Conservation (phyloP, 192 early-diverging fungal species). For the Coemansia sp. region DNA sequence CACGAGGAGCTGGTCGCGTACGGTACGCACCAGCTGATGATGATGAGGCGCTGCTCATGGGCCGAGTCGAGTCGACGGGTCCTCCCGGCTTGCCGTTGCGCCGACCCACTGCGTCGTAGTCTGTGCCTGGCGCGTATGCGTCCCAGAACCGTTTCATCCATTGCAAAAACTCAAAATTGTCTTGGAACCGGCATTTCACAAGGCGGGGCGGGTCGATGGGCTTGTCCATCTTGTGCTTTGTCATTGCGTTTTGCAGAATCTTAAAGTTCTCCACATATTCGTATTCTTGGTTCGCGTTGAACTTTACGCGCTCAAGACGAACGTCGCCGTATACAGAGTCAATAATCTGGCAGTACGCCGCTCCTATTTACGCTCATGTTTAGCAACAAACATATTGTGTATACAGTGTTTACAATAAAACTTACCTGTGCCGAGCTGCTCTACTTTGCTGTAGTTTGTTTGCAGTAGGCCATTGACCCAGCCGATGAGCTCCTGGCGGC, state of each 20-base stretch:
- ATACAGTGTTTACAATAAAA: neutral
- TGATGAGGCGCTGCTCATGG: constrained; percentile 49
- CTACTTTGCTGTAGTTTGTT: constrained; percentile 88
- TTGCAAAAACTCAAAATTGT: constrained; percentile 98
- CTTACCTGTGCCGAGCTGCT: constrained; percentile 90
- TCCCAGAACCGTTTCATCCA: constrained; percentile 96
- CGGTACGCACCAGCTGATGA: constrained; percentile 42
- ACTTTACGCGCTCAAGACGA: constrained; percentile 88
- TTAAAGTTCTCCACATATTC: constrained; percentile 97
- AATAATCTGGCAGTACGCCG: constrained; percentile 75
- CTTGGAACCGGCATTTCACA: constrained; percentile 96
- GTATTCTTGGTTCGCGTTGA: constrained; percentile 91
- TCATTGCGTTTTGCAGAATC: constrained; percentile 83
- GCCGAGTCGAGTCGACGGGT: constrained; percentile 22
- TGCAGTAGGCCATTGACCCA: constrained; percentile 96
- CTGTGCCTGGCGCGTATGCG: constrained; percentile 75
- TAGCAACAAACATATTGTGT: too few species aligned
- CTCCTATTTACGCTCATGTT: constrained; percentile 41
- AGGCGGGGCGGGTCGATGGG: constrained; percentile 85
- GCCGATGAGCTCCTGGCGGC: constrained; percentile 84
- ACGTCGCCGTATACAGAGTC: constrained; percentile 81
- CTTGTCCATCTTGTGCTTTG: constrained; percentile 92
- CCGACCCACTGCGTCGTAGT: constrained; percentile 79
- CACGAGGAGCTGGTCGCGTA: constrained; percentile 17
- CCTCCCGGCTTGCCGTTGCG: constrained; percentile 55